Evolutionary conservation across 2,329 filamentous ascomycete species (phyloP), one percentile per base, ranked within the genome.

Genomic region (Lachnellula hyalina): DNA sequence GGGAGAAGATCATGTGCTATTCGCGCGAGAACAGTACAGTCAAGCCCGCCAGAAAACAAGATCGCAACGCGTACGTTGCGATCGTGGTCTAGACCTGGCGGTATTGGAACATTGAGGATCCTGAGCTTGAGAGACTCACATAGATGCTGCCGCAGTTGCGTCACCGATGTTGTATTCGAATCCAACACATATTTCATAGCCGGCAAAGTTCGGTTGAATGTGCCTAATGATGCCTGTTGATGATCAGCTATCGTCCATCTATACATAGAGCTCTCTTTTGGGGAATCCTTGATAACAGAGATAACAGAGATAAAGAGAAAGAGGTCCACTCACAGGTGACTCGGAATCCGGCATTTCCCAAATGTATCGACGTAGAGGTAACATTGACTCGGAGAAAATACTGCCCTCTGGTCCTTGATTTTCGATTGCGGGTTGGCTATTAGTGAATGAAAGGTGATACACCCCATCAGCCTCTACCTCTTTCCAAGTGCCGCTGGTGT

Each of bases 11-110:
- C 87, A 67, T 96, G 89, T 11, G 82, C 77, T 23, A 97, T 73
- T 44, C 91, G 83, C 21, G 93, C 93, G 48, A 99, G 77, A 0
- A 96, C 77, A 0, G 92, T 93, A 68, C 94, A 97, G 70, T 99
- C 94, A 6, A 99, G 79, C 0, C 94, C 94, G 2, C 94, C 94
- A 0, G 94, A 99, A 70, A 97, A 99, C 0, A 99, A 76, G 1
- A 99, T 77, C 0, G 90, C 91, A 14, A 96, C 71, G 52, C 79
- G 80, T 17, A 80, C 75, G 59, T 78, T 73, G 9, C 59, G 61
- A 28, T 48, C 49, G 42, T 56, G 45, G 23, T 54, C 54, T 5
- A 65, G 70, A 42, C 57, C 63, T 11, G 78, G 81, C 1, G 82
- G 83, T 46, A 75, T 66, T 0, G 88, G 88, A 5, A 95, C 81